Evolutionary conservation across 2,329 filamentous ascomycete genomes (phyloP).

Genomic region (Dactylonectria macrodidyma): DNA sequence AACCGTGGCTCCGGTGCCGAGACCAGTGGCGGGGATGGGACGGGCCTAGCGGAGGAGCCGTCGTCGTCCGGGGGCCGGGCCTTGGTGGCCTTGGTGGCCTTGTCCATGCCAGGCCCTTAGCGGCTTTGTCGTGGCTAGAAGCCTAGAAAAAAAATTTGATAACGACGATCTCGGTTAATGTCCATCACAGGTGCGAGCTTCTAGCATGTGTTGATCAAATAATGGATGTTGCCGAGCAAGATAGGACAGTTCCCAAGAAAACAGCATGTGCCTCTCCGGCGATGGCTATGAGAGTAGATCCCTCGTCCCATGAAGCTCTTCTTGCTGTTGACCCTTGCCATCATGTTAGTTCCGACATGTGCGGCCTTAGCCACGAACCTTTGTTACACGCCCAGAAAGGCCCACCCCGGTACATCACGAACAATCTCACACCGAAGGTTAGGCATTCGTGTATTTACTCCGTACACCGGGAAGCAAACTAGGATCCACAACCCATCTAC

Average conservation of each 20-base stretch:
- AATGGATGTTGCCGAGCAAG: neutral
- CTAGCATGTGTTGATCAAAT: neutral
- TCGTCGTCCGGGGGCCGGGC: constrained; percentile 19
- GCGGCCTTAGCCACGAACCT: too few relatives aligned
- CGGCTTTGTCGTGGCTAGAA: constrained; percentile 8
- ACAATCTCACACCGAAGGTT: too few relatives aligned
- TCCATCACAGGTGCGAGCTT: neutral
- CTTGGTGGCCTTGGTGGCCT: constrained; percentile 13
- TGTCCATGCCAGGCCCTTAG: constrained; percentile 6
- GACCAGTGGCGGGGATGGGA: constrained; percentile 38
- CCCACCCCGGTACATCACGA: too few relatives aligned
- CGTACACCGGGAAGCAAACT: too few relatives aligned
- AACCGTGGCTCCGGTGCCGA: constrained; percentile 49
- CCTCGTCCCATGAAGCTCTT: neutral
- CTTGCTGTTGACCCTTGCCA: too few relatives aligned
- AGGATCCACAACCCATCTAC: too few relatives aligned
- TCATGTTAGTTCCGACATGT: too few relatives aligned
- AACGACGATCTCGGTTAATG: constrained; percentile 14
- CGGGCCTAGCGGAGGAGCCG: constrained; percentile 34
- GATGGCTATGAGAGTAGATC: neutral
- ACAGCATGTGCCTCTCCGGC: neutral
- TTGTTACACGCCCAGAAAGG: too few relatives aligned
- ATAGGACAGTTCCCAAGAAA: neutral
- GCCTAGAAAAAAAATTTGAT: neutral
- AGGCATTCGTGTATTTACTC: too few relatives aligned